Conservation (phyloP, 768 basidiomycete genomes). For the Mycena vitilis region DNA sequence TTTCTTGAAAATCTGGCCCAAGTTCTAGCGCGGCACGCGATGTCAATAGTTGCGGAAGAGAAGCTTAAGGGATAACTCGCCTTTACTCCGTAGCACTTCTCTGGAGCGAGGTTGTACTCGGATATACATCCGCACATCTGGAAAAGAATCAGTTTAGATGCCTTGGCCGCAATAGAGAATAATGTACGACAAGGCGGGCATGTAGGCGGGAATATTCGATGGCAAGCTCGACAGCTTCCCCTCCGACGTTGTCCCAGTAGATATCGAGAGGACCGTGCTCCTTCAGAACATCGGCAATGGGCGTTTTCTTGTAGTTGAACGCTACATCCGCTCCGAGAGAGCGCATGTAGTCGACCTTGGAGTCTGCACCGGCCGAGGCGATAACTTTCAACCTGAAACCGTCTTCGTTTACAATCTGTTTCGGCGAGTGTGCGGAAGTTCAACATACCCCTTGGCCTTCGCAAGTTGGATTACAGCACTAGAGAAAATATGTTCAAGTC, state of each 20-base stretch:
- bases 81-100: constrained; percentile 36
- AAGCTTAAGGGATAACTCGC: background rate
- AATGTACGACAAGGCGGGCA: constrained; percentile 56
- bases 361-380: constrained; percentile 69
- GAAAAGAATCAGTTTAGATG: constrained; percentile 25
- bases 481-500: background rate
- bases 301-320: constrained; percentile 72
- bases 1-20: constrained; percentile 41
- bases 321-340: constrained; percentile 67
- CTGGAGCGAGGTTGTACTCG: constrained; percentile 33
- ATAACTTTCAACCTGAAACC: constrained; percentile 63
- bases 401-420: background rate
- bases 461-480: constrained; percentile 53
- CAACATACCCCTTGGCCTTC: constrained; percentile 46
- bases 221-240: constrained; percentile 52
- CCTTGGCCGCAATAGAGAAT: too few relatives aligned
- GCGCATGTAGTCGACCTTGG: constrained; percentile 67
- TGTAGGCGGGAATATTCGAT: constrained; percentile 49
- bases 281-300: constrained; percentile 56
- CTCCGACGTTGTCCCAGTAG: constrained; percentile 59
- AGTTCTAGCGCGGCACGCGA: constrained; percentile 32
- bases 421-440: background rate
- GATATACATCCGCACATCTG: constrained; percentile 38
- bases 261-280: constrained; percentile 60
- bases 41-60: too few relatives aligned